phyloP scores from a whole-genome alignment of 345 rosid genomes.

The Chamaenerion angustifolium region DNA sequence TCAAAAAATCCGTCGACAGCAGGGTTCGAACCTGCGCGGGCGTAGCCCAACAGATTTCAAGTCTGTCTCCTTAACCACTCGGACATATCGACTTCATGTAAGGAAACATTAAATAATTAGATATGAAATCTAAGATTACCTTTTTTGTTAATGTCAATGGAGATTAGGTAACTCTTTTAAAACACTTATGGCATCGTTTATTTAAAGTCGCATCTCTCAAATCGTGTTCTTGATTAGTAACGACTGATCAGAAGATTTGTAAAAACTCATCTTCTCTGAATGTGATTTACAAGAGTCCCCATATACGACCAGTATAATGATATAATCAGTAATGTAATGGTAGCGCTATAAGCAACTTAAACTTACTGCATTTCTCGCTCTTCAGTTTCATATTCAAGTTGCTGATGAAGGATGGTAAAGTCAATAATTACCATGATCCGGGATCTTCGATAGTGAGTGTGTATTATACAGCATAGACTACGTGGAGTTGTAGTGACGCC shows the following conservation, averaged over 20 bases:
- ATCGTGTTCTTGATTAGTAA: no score
- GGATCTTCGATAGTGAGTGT: background rate
- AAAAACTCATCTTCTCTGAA: no score
- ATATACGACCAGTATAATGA: no score
- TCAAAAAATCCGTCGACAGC: no score
- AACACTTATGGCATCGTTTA: no score
- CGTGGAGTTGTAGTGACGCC: slow-evolving; percentile 5
- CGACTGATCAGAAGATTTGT: no score
- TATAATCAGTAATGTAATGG: background rate
- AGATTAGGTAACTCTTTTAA: no score
- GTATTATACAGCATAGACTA: background rate
- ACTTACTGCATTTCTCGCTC: background rate
- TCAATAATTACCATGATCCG: slow-evolving; percentile 9
- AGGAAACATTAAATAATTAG: no score
- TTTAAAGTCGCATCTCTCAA: no score
- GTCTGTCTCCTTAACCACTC: slow-evolving; percentile 41
- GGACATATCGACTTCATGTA: slow-evolving; percentile 23
- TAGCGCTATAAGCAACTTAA: background rate
- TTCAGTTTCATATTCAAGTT: background rate
- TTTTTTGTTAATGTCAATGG: no score
- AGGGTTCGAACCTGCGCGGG: slow-evolving; percentile 38
- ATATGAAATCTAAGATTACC: no score
- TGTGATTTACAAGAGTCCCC: no score
- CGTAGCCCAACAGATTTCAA: slow-evolving; percentile 33
- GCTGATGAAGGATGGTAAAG: slow-evolving; percentile 7